A percentile compares a stretch with the other conserved stretches of the same genome.
Conservation (phyloP, 1,139 yeast genomes). For the Pichia sp. region DNA sequence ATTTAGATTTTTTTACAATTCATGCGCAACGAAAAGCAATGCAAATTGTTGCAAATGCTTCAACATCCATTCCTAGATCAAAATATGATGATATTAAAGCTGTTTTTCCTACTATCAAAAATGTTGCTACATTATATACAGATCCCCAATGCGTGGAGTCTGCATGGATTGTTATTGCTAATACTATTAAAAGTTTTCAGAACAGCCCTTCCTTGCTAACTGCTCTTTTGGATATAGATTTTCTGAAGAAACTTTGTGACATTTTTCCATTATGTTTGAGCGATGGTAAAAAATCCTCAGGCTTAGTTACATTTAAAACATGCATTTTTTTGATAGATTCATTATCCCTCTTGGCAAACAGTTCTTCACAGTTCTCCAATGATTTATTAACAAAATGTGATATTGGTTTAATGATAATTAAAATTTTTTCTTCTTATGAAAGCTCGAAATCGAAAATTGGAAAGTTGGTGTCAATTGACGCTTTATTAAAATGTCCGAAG, state of each 20-base stretch:
- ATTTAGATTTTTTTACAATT: constrained; percentile 80
- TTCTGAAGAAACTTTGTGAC: constrained; percentile 29
- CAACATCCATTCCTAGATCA: constrained; percentile 41
- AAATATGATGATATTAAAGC: constrained; percentile 47
- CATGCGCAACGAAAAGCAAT: constrained; percentile 87
- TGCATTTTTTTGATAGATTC: constrained; percentile 41
- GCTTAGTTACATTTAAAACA: constrained; percentile 26
- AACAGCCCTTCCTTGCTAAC: constrained; percentile 41
- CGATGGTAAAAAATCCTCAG: constrained; percentile 20
- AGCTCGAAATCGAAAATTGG: constrained; percentile 13
- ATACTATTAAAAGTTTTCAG: constrained; percentile 52
- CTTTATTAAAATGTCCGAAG: constrained; percentile 70
- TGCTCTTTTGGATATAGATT: constrained; percentile 34
- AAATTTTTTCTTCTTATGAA: constrained; percentile 34
- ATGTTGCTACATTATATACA: constrained; percentile 50
- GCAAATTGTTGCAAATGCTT: constrained; percentile 70
- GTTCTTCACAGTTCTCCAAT: constrained; percentile 38
- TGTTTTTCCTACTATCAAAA: constrained; percentile 56
- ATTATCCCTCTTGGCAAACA: constrained; percentile 34
- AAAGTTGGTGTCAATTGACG: constrained; percentile 45
- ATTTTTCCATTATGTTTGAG: constrained; percentile 26
- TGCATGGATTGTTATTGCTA: constrained; percentile 62
- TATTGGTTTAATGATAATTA: constrained; percentile 39
- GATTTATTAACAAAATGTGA: constrained; percentile 36
- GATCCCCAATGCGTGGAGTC: constrained; percentile 65